Conservation (phyloP, 129 eudicot species). For the Dittrichia graveolens region DNA sequence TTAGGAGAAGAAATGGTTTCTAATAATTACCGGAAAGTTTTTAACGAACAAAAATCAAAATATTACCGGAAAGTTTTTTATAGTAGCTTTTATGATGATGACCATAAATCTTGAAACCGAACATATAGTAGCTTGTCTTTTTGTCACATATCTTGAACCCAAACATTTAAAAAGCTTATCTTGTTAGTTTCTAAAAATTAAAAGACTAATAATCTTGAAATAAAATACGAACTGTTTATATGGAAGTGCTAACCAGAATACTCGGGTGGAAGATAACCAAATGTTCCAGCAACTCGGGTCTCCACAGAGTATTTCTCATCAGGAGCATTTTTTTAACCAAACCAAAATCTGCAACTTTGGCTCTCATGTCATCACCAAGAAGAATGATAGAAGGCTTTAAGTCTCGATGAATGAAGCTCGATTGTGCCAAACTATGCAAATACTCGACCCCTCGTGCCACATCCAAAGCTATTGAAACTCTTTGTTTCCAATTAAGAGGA, state of each 20-base stretch:
- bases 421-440: slow-evolving; percentile 60
- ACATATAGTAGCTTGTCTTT: too few relatives aligned
- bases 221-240: background rate
- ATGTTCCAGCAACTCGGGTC: slow-evolving; percentile 64
- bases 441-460: slow-evolving; percentile 70
- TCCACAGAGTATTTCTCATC: slow-evolving; percentile 59
- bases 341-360: slow-evolving; percentile 66
- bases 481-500: slow-evolving; percentile 53
- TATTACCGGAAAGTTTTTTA: background rate
- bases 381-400: slow-evolving; percentile 59
- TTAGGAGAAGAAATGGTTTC: too few relatives aligned
- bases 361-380: slow-evolving; percentile 66
- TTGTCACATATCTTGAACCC: background rate
- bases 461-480: slow-evolving; percentile 62
- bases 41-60: background rate
- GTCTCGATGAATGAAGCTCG: slow-evolving; percentile 60
- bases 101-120: too few relatives aligned
- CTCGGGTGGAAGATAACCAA: slow-evolving; percentile 64
- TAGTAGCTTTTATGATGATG: too few relatives aligned
- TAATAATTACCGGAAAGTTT: too few relatives aligned
- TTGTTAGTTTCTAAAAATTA: background rate
- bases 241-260: slow-evolving; percentile 46
- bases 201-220: slow-evolving; percentile 1
- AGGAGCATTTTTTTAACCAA: slow-evolving; percentile 62
- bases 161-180: background rate